phyloP scores from a whole-genome alignment of 2,329 filamentous ascomycete genomes.

The Thielaviopsis musarum region DNA sequence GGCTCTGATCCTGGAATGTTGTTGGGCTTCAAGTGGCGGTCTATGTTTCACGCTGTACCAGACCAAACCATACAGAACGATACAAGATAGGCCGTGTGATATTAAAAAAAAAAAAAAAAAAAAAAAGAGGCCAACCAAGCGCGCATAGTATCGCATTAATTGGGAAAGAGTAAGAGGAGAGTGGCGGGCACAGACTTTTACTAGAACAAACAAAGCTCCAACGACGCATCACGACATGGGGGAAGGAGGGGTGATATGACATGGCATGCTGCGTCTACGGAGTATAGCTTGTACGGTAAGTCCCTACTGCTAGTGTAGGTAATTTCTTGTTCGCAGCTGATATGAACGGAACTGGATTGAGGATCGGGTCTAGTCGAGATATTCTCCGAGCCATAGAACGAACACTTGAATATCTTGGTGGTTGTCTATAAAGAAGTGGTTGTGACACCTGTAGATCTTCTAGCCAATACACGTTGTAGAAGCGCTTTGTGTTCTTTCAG shows the following conservation, averaged over 20 bases:
- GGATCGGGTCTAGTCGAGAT: not conserved
- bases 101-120: not conserved
- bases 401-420: not conserved
- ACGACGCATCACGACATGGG: not conserved
- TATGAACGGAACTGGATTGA: not conserved
- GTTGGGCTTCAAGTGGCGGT: slow-evolving; percentile 2
- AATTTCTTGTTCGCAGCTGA: not conserved
- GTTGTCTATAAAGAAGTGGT: not conserved
- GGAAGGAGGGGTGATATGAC: not conserved
- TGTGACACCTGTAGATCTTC: not conserved
- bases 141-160: not conserved
- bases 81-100: not conserved
- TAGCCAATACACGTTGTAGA: not conserved
- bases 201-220: no score
- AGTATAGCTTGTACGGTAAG: no score
- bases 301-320: no score
- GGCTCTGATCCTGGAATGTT: not conserved
- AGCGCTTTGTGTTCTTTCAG: not conserved
- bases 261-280: not conserved
- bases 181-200: not conserved
- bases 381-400: not conserved
- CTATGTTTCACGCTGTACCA: not conserved
- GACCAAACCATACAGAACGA: not conserved
- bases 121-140: not conserved
- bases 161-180: not conserved